Evolutionary conservation across 2,329 filamentous ascomycete genomes (phyloP), one percentile per base, ranked within the genome.

Genomic region (Coniochaeta ligniaria): DNA sequence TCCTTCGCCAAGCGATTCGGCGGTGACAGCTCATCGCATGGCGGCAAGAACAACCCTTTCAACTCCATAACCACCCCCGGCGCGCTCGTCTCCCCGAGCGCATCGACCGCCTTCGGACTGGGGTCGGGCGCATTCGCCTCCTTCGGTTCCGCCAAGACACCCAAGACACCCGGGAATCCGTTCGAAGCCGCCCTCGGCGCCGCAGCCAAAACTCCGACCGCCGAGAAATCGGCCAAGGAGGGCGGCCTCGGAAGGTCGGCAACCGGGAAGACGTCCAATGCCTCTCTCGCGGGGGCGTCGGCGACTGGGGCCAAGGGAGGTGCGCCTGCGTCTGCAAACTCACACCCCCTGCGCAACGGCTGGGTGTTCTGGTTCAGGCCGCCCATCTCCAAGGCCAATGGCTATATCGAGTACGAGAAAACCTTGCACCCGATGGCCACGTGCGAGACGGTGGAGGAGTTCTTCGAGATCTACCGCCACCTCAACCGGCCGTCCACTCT

Each of bases 331-430:
- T 65, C 68, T 36, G 62, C 71, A 16, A 67, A 71, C 55, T 16
- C 61, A 58, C 85, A 89, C 71, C 82, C 84, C 62, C 81, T 98
- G 68, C 92, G 90, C 76, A 88, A 92, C 74, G 88, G 87, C 64
- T 99, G 95, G 95, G 88, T 96, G 36, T 92, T 98, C 73, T 98
- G 95, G 92, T 99, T 96, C 76, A 86, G 95, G 62, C 95, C 95
- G 43, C 95, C 95, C 57, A 96, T 96, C 68, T 93, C 92, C 66
- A 99, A 99, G 78, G 95, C 94, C 66, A 94, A 95, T 70, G 85
- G 85, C 45, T 88, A 82, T 70, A 84, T 88, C 68, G 94, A 98
- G 75, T 99, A 99, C 74, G 95, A 99, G 75, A 96, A 98, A 76
- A 98, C 94, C 7, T 87, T 96, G 63, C 90, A 95, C 69, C 86